Base-by-base conservation (phyloP, 257 asterid species). In the Petrea volubilis region DNA sequence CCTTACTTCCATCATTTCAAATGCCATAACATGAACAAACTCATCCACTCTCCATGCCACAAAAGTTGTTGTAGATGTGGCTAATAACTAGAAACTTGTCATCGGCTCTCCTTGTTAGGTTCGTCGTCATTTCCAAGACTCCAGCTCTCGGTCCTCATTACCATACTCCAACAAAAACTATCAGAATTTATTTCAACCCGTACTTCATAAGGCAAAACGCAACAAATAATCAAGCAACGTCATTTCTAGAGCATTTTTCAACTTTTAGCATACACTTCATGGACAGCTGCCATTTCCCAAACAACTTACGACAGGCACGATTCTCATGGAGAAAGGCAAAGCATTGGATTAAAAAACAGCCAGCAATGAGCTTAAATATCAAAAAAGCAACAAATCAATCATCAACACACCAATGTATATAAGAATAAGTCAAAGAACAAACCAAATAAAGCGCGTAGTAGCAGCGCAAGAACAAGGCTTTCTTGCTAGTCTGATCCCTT, bases 381-480 rank as follows among this genome's bases (percentile, higher is more conserved):
- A 13, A 70, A 36, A 55, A 59, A 7, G 20, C 3, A 46, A 74
- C 10, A 77, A 71, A 44, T 5, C 34, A 75, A 66, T 68, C 67
- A 60, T 17, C 43, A 33, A 60, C 15, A 57, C 0, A 56, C 11
- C 46, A 78, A 79, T 46, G 59, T n/a, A 73, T n/a, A n/a, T 8
- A 17, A 60, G 10, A 49, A 20, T 27, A 9, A 60, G 18, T 7
- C 0, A 53, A 55, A 34, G 66, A 72, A 85, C 95, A 7, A 75
- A 95, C 99, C 99, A 95, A 76, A 84, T 77, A 95, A 57, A 95
- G 96, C 0, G 99, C 81, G 51, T 92, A n/a, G n/a, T n/a, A 95
- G 71, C 90, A 90, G 27, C 99, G 96, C 93, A 92, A 78, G 84
- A 95, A 95, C 64, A 87, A 77, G 25, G 96, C 90, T 86, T 86